Base-by-base conservation (phyloP, 306 rosid genomes). In the Pterocarpus santalinus region DNA sequence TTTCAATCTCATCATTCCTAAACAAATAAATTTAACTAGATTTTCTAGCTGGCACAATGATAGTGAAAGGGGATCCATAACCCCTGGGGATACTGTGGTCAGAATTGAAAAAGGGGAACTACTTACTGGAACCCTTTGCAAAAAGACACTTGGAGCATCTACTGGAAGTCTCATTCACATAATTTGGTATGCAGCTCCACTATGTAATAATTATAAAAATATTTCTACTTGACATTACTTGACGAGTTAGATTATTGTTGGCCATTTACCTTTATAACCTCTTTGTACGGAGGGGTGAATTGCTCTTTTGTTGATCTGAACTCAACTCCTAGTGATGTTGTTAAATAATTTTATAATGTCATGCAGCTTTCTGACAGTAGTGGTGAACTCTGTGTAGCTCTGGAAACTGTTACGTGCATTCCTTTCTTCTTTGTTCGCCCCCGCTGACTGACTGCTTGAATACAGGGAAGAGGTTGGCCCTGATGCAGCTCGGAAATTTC, bases 401-500 rank as follows among this genome's bases (percentile, higher is more conserved):
- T 80, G 61, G 64, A 5, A 64, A 57, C 28, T 80, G 33, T 34
- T 82, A 39, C n/a, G 53, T 34, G 74, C 33, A 68, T 43, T 78
- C 71, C 69, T 58, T 61, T 61, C 10, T 67, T 74, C 10, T 71
- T 74, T 36, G 16, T 9, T 75, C 17, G 13, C 53, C 33, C 47
- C n/a, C 14, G 9, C 78, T 76, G 73, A 63, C 65, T 73, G 46
- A 82, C 64, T 70, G 46, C 63, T 53, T 82, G 75, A 65, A 68
- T 77, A 47, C 89, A 96, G 99, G 99, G 99, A 95, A 85, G 99
- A 92, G 87, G 99, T 95, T 81, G 99, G 99, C 73, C 99, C 99
- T 34, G 99, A 95, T 87, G 98, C 99, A 4, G 99, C 99, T 63
- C 97, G 99, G 53, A 95, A 95, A 81, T 93, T 95, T 83, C 94